A percentile compares a stretch with the other conserved stretches of the same genome.
Evolutionary conservation across 768 basidiomycete genomes (phyloP).

Genomic region (Lactarius evosmus): DNA sequence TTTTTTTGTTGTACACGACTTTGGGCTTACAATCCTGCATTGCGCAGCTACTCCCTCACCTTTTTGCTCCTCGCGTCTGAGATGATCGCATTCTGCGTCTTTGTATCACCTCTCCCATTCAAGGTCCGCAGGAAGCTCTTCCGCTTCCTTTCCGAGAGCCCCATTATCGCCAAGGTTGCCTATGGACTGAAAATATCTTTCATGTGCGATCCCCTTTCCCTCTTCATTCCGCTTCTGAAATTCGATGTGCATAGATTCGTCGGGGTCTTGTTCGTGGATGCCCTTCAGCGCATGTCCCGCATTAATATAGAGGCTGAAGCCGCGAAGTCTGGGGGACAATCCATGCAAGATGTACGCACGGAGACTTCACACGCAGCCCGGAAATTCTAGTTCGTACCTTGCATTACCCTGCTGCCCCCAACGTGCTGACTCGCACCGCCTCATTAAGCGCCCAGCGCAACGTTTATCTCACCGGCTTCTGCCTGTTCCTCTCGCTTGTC

Average conservation of each 20-base stretch:
- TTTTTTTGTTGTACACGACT: not conserved
- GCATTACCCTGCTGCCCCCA: slow-evolving; percentile 4
- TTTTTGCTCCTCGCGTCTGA: slow-evolving; percentile 79
- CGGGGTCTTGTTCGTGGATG: slow-evolving; percentile 83
- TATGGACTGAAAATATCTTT: slow-evolving; percentile 94
- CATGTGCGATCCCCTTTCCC: slow-evolving; percentile 51
- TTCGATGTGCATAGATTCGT: slow-evolving; percentile 55
- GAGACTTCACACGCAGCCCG: slow-evolving; percentile 90
- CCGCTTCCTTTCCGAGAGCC: slow-evolving; percentile 63
- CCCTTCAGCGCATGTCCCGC: slow-evolving; percentile 89
- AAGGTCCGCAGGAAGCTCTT: slow-evolving; percentile 66
- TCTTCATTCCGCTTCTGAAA: not conserved
- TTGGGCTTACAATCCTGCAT: not conserved
- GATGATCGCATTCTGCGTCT: slow-evolving; percentile 82
- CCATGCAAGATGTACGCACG: slow-evolving; percentile 58
- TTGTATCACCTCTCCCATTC: slow-evolving; percentile 86
- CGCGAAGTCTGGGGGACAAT: slow-evolving; percentile 53
- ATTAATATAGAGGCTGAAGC: slow-evolving; percentile 68
- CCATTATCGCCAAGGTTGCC: slow-evolving; percentile 76
- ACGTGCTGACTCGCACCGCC: not conserved
- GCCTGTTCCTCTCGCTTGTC: slow-evolving; percentile 92
- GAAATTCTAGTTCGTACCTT: slow-evolving; percentile 78
- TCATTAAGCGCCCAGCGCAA: slow-evolving; percentile 74
- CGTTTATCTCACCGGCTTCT: slow-evolving; percentile 89
- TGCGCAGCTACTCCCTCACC: slow-evolving; percentile 69